Percentiles rank a stretch among this genome's conserved stretches.
These are phyloP conservation scores for Rhynchospora pubera DNA, from an alignment of 176 grass and related monocot species.

Conservation along the genomic window DNA sequence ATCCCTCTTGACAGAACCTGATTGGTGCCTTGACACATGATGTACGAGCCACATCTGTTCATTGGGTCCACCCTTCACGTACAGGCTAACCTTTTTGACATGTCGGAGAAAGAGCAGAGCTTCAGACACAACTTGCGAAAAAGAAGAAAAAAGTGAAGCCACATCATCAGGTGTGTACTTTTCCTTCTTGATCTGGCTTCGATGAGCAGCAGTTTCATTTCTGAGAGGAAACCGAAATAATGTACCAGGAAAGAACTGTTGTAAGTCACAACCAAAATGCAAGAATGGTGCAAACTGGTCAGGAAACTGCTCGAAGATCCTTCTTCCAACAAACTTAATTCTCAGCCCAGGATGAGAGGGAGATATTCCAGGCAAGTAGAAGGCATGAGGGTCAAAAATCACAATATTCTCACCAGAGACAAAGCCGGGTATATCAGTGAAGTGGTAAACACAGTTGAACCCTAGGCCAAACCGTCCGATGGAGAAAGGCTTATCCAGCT, in stretches of 20 bases:
- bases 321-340: slow-evolving; percentile 83
- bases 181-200: slow-evolving; percentile 96
- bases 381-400: slow-evolving; percentile 95
- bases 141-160: slow-evolving; percentile 75
- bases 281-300: slow-evolving; percentile 94
- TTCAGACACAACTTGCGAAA: slow-evolving; percentile 82
- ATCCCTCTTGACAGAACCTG: slow-evolving; percentile 41
- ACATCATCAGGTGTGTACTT: slow-evolving; percentile 86
- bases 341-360: slow-evolving; percentile 92
- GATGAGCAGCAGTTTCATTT: slow-evolving; percentile 66
- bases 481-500: slow-evolving; percentile 95
- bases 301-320: slow-evolving; percentile 93
- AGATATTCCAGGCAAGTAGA: slow-evolving; percentile 92
- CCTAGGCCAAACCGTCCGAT: slow-evolving; percentile 96
- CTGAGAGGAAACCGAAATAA: slow-evolving; percentile 96
- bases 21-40: slow-evolving; percentile 51
- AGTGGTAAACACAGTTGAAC: slow-evolving; percentile 98
- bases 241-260: slow-evolving; percentile 87
- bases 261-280: slow-evolving; percentile 87
- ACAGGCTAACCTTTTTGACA: slow-evolving; percentile 76
- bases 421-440: slow-evolving; percentile 97
- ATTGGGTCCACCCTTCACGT: slow-evolving; percentile 69
- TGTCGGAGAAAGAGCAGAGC: slow-evolving; percentile 84
- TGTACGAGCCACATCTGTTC: slow-evolving; percentile 75
- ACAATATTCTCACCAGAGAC: slow-evolving; percentile 98